Base-by-base conservation (phyloP, 306 rosid species). In the Cucumis hystrix region DNA sequence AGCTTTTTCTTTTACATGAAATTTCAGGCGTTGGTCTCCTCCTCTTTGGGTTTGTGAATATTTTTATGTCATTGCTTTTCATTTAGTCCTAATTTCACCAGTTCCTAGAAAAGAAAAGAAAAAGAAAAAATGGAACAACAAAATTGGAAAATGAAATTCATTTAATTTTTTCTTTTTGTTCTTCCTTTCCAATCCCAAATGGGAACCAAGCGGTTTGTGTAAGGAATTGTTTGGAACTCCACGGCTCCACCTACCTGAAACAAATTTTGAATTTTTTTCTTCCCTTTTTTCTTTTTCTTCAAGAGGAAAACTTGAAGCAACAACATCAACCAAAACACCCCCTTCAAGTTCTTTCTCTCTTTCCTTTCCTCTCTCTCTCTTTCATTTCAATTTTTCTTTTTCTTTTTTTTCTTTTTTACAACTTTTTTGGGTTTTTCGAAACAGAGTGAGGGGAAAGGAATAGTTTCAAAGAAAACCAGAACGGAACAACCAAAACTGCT, bases 121-220 rank as follows among this genome's bases (percentile, higher is more conserved):
- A 4, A 28, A 1, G 25, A 28, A 28, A 65, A 16, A 64, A 64
- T 6, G 17, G 12, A 4, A 12, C 8, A 60, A 25, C 33, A 23
- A 25, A 60, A 12, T 60, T 60, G 30, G 63, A 21, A 21, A 21
- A 58, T n/a, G 15, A 21, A 58, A 3, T 58, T 58, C 23, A 43
- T 70, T 47, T 45, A 12, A 41, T 8, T 17, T 68, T 68, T 68
- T 23, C 25, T 23, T 5, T 68, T 41, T 43, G 15, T 18, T 74
- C 40, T 23, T 14, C 18, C 9, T 45, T 7, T 49, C 49, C 33
- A 6, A 25, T 54, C 18, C 23, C 39, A 35, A 10, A 25, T 28
- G 70, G 52, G 87, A 83, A 83, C 85, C 81, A 82, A 83, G 83
- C 96, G 90, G 92, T 66, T 85, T 67, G 76, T 58, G 51, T 43